Base-by-base conservation (phyloP, 768 basidiomycete genomes). In the Pisolithus marmoratus region DNA sequence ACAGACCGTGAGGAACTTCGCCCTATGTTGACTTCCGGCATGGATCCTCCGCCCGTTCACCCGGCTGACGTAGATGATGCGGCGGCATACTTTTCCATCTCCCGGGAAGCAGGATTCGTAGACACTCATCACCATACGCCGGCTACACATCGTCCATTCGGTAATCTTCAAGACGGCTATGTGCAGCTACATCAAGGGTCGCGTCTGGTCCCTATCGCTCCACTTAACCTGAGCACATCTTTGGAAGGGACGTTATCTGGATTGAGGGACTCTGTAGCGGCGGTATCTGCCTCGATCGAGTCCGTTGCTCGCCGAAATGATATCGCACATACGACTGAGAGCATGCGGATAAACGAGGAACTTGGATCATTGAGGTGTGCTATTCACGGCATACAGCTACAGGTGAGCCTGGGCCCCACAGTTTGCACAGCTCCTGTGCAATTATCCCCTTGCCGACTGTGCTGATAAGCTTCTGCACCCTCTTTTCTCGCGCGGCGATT, bases 301-400 rank as follows among this genome's bases (percentile, higher is more conserved):
- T 83, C 77, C 1, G 68, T 86, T 9, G 81, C 77, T 17, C 73
- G 84, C 44, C 72, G 82, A 22, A 80, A 76, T 48, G 85, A 87
- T 44, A 80, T 89, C 58, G 79, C 81, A 38, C 66, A 86, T 48
- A 75, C 80, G 20, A 85, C 87, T 57, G 89, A 92, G 65, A 79
- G 79, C 43, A 73, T 87, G 61, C 72, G 87, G 54, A 68, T 85
- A 53, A 82, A 80, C 41, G 89, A 92, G 58, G 89, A 92, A 63
- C 74, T 88, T 29, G 79, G 81, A 58, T 80, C 82, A 20, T 60
- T 92, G 46, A 76, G 84, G 47, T 84, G 78, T 22, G 81, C 76
- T 47, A 73, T 90, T 40, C 85, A 90, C 56, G 89, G 88, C 2
- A 65, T 92, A 43, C 75, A 89, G 50, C 85, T 91, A 76, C 89